Base-by-base conservation (phyloP, 306 rosid genomes). In the Vigna reflexopilosa region DNA sequence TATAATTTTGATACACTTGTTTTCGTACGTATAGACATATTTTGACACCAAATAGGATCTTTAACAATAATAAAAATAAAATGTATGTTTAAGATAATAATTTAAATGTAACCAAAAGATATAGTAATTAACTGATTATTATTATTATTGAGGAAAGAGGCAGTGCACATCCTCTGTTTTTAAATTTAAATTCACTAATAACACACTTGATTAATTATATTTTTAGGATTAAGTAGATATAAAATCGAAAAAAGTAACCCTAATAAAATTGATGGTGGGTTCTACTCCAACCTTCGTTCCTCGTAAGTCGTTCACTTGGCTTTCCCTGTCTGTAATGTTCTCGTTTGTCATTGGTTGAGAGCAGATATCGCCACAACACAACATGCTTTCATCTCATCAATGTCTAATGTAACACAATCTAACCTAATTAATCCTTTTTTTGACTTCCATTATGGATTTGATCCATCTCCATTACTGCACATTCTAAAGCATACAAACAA, bases 301-400 rank as follows among this genome's bases (percentile, higher is more conserved):
- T 34, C 73, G 32, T 55, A 34, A 20, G 56, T 57, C 30, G 32
- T 75, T 64, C 48, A 63, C 11, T 64, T 4, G 45, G 6, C 6
- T 58, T 58, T 58, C 10, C 28, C 64, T 26, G 74, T 58, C 77
- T 28, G 19, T 13, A 59, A 28, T 9, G 40, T 57, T 57, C 40
- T 79, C 32, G 44, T 77, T 44, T 77, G 68, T n/a, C 30, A 64
- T 73, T 77, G 78, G 90, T 72, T 30, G 84, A 68, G 98, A 90
- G 96, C 50, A 82, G 79, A 88, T 80, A 61, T 88, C 89, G 97
- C 89, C 79, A 70, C 34, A 17, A 16, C 73, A 13, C 19, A 26
- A 0, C 42, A 36, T 36, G 42, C 38, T 9, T 2, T 42, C 47
- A 8, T 42, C 36, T 58, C 38, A 58, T 52, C 58, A 17, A 7